Percentiles rank a stretch among this genome's conserved stretches.
These are phyloP conservation scores for Gossypium raimondii DNA, from an alignment of 345 rosid genomes.

Conservation along the genomic window DNA sequence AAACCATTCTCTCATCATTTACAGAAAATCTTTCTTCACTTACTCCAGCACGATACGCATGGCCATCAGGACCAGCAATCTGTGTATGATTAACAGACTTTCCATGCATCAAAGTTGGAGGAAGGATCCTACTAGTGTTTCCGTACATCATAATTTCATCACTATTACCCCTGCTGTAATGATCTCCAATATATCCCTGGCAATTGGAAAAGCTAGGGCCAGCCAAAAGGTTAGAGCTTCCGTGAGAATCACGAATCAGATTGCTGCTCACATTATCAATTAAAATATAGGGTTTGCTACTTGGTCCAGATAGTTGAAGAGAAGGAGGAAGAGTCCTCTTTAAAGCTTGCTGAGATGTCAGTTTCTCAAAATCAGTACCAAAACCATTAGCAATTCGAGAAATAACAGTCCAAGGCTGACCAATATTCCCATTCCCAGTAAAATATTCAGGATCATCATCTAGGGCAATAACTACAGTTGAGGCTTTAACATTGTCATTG, in stretches of 20 bases:
- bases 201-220: slow-evolving; percentile 33
- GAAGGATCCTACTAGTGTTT: not conserved
- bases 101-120: slow-evolving; percentile 30
- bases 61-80: slow-evolving; percentile 46
- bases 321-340: slow-evolving; percentile 51
- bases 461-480: slow-evolving; percentile 15
- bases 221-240: slow-evolving; percentile 31
- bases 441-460: slow-evolving; percentile 32
- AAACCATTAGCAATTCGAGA: slow-evolving; percentile 46
- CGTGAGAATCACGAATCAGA: slow-evolving; percentile 38
- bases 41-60: slow-evolving; percentile 36
- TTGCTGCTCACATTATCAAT: slow-evolving; percentile 31
- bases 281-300: slow-evolving; percentile 26
- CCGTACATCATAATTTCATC: not conserved
- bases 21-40: slow-evolving; percentile 54
- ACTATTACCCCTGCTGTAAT: slow-evolving; percentile 8
- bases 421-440: slow-evolving; percentile 35
- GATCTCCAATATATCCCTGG: slow-evolving; percentile 40
- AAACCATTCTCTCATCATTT: slow-evolving; percentile 72
- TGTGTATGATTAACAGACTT: slow-evolving; percentile 37
- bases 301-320: slow-evolving; percentile 29
- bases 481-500: slow-evolving; percentile 27
- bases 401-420: slow-evolving; percentile 36
- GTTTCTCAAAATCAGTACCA: slow-evolving; percentile 46
- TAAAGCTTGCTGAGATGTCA: slow-evolving; percentile 56